These are phyloP conservation scores for Hericium coralloides DNA, from an alignment of 768 basidiomycete genomes.

Conservation along the genomic window DNA sequence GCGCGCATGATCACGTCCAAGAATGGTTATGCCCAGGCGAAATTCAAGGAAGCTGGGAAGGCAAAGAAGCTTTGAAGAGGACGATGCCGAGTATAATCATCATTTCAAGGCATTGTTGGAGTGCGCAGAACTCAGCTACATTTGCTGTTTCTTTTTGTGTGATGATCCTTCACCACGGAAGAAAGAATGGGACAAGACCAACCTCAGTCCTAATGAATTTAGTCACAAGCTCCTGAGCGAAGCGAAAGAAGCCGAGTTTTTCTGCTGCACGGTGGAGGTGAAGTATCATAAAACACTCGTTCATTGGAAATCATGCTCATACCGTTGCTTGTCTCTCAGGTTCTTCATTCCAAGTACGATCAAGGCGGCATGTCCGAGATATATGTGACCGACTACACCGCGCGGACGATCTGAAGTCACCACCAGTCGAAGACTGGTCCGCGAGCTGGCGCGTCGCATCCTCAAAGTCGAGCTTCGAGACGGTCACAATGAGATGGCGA, in stretches of 20 bases:
- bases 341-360: slow-evolving; percentile 9
- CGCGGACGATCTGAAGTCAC: slow-evolving; percentile 7
- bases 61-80: slow-evolving; percentile 8
- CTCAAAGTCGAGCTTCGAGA: slow-evolving; percentile 10
- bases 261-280: slow-evolving; percentile 14
- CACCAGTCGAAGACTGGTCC: slow-evolving; percentile 3
- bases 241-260: slow-evolving; percentile 4
- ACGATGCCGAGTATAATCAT: slow-evolving; percentile 1
- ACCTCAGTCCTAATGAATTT: slow-evolving; percentile 11
- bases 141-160: not conserved
- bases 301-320: not conserved
- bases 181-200: slow-evolving; percentile 12
- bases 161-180: slow-evolving; percentile 3
- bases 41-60: slow-evolving; percentile 8
- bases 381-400: slow-evolving; percentile 12
- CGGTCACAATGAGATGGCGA: slow-evolving; percentile 10
- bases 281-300: not conserved
- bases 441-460: not conserved
- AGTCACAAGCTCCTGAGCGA: slow-evolving; percentile 9
- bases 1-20: slow-evolving; percentile 9
- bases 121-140: slow-evolving; percentile 1
- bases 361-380: slow-evolving; percentile 1
- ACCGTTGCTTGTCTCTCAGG: not conserved
- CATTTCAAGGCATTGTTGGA: slow-evolving; percentile 6
- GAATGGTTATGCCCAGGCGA: slow-evolving; percentile 8